Base-by-base conservation (phyloP, 2,329 filamentous ascomycete genomes). In the Aspergillus nomiae region DNA sequence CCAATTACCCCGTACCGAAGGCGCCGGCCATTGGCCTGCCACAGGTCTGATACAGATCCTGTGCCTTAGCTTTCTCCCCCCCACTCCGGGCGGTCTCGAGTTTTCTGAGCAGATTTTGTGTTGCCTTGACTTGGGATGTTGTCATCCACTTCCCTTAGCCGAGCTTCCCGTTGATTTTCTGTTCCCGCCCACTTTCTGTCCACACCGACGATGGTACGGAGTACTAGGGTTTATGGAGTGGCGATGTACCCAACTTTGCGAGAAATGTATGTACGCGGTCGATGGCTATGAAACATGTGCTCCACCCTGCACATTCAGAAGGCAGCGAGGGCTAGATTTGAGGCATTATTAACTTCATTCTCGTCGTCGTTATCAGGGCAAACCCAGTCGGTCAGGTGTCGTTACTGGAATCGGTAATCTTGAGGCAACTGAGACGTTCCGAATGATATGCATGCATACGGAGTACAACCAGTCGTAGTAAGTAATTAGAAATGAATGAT, bases 41-140 rank as follows among this genome's bases (percentile, higher is more conserved):
- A 46, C 34, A 59, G 56, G 58, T 60, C 51, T 32, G 41, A 60
- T 60, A 60, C 58, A 43, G 50, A 46, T 54, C 32, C 51, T 55
- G 51, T 55, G 24, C 51, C 51, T 55, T 41, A 55, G 51, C 10
- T 38, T 32, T 14, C 14, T 16, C 48, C 50, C 38, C 38, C 51
- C 51, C 51, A 55, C 51, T 38, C 51, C 21, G 32, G 32, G 32
- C 34, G 51, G 51, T 55, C 51, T 55, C 34, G 32, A 55, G 51
- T 55, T 26, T 48, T 16, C 16, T 19, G 32, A 55, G 51, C 32
- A 36, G 24, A 55, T 55, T 36, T 41, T 38, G 51, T 34, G 51
- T 36, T 38, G n/a, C 32, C 34, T 34, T 51, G 28, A 28, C 50
- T 28, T 53, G 16, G 16, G 26, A 38, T 55, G 58, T 56, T 53